Percentiles rank a stretch among this genome's conserved stretches.
Conservation (phyloP, 2,329 filamentous ascomycete genomes). For the Xylaria sp. region DNA sequence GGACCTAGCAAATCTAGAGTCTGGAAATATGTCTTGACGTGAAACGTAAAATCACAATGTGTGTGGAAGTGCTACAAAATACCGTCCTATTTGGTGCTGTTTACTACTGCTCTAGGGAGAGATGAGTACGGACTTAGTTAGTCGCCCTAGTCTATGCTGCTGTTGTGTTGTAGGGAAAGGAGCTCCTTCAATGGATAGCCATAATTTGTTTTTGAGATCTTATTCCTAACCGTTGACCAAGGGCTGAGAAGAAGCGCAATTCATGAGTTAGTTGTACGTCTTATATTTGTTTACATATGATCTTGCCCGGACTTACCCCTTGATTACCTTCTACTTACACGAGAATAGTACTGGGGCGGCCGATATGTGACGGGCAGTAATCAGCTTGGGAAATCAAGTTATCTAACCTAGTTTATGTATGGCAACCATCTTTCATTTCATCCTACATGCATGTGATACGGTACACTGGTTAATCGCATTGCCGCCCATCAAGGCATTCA, state of each 20-base stretch:
- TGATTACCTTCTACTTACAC: too few relatives aligned
- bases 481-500: not conserved
- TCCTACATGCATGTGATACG: not conserved
- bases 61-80: slow-evolving; percentile 22
- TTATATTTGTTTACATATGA: not conserved
- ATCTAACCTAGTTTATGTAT: too few relatives aligned
- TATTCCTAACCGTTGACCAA: not conserved
- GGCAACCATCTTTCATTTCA: not conserved
- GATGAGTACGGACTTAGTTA: not conserved
- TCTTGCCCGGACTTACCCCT: not conserved
- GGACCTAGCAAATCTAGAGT: slow-evolving; percentile 26
- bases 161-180: not conserved
- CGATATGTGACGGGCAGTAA: too few relatives aligned
- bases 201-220: not conserved
- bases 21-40: slow-evolving; percentile 27
- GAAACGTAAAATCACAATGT: slow-evolving; percentile 19
- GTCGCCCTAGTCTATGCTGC: not conserved
- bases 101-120: not conserved
- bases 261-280: not conserved
- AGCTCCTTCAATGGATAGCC: not conserved
- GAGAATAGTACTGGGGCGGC: too few relatives aligned
- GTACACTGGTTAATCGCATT: not conserved
- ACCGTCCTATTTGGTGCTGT: slow-evolving; percentile 1
- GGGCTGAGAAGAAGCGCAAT: not conserved
- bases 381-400: too few relatives aligned